These are phyloP conservation scores for Beauveria brongniartii DNA, from an alignment of 2,329 filamentous ascomycete species.

Conservation along the genomic window DNA sequence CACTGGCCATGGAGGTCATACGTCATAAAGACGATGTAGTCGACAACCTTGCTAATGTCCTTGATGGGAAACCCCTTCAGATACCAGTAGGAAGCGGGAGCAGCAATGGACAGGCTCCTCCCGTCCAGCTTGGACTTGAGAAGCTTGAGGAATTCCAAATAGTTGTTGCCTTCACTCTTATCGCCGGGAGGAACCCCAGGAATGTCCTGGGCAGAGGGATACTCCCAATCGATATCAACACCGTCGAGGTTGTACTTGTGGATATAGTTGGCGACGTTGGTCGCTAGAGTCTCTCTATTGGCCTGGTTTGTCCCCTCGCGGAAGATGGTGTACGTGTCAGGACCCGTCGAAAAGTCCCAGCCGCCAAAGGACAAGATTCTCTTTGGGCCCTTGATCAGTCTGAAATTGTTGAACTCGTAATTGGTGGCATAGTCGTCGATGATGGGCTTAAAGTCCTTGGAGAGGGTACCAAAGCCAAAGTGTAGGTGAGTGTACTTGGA, in stretches of 20 bases:
- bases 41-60: slow-evolving; percentile 13
- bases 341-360: slow-evolving; percentile 29
- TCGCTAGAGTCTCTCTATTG: slow-evolving; percentile 24
- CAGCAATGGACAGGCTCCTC: slow-evolving; percentile 17
- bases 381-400: too few relatives aligned
- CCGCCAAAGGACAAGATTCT: too few relatives aligned
- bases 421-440: too few relatives aligned
- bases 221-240: slow-evolving; percentile 10
- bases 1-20: slow-evolving; percentile 19
- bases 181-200: too few relatives aligned
- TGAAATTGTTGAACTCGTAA: too few relatives aligned
- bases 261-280: slow-evolving; percentile 18
- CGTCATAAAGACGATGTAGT: slow-evolving; percentile 23
- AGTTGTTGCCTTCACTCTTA: slow-evolving; percentile 6
- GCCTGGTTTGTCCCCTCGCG: slow-evolving; percentile 22
- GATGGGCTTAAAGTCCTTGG: slow-evolving; percentile 13
- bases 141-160: slow-evolving; percentile 4
- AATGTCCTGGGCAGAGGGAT: not conserved
- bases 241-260: slow-evolving; percentile 1
- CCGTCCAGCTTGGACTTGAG: not conserved
- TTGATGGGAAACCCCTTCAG: slow-evolving; percentile 19
- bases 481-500: slow-evolving; percentile 17
- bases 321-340: slow-evolving; percentile 29
- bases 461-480: slow-evolving; percentile 19
- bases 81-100: slow-evolving; percentile 23